phyloP scores from a whole-genome alignment of 1,284 basidiomycete genomes.

The Papiliotrema terrestris region DNA sequence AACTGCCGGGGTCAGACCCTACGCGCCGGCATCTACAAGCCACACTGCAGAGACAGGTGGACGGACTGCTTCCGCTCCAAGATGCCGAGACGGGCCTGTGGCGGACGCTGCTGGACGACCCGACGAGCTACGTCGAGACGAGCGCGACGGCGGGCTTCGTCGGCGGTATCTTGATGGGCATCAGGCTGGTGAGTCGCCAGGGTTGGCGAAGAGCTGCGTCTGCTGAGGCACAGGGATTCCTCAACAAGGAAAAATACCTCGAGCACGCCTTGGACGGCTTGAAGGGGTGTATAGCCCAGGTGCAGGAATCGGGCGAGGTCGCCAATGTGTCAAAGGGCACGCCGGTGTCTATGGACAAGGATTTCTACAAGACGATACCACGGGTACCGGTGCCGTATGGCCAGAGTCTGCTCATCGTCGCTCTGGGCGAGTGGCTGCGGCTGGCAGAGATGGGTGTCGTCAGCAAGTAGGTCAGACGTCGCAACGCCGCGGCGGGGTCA shows the following conservation, averaged over 20 bases:
- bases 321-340: constrained; percentile 60
- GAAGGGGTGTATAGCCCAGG: constrained; percentile 56
- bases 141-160: constrained; percentile 62
- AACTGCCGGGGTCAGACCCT: constrained; percentile 52
- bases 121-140: constrained; percentile 58
- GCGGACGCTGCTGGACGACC: constrained; percentile 62
- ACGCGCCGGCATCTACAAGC: constrained; percentile 55
- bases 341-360: constrained; percentile 57
- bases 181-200: constrained; percentile 48
- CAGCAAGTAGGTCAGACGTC: too few species aligned
- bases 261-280: constrained; percentile 55
- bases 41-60: constrained; percentile 56
- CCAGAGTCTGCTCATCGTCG: constrained; percentile 56
- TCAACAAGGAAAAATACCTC: constrained; percentile 53
- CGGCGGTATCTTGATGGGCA: constrained; percentile 59
- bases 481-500: too few species aligned
- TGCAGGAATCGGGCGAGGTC: constrained; percentile 57
- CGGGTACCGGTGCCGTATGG: constrained; percentile 65
- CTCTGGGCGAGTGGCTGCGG: constrained; percentile 47
- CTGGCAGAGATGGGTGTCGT: constrained; percentile 7
- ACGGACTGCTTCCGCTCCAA: constrained; percentile 56
- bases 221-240: constrained; percentile 10
- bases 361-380: constrained; percentile 59
- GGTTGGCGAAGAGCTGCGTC: neutral
- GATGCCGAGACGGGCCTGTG: constrained; percentile 57